Evolutionary conservation across 2,329 filamentous ascomycete genomes (phyloP).

Genomic region (Talaromyces sp.): DNA sequence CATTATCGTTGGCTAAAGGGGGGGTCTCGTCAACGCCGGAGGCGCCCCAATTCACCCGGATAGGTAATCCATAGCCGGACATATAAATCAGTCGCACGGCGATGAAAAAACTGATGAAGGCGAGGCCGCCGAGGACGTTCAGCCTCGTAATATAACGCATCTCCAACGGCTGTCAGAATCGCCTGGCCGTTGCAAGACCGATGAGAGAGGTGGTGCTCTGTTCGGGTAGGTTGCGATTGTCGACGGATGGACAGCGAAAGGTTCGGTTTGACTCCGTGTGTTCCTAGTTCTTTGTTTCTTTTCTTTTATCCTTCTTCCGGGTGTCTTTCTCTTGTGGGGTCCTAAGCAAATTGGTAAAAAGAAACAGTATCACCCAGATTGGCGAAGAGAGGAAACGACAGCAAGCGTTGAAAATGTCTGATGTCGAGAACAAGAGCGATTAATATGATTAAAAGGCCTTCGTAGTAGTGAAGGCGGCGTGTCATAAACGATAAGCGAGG

Average conservation of each 20-base stretch:
- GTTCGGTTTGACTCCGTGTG: background rate
- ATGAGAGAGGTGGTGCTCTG: background rate
- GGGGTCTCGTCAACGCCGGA: conserved; percentile 16
- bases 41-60: background rate
- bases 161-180: background rate
- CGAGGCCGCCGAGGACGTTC: conserved; percentile 4
- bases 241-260: background rate
- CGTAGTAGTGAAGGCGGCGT: background rate
- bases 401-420: background rate
- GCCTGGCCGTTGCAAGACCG: background rate
- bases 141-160: conserved; percentile 8
- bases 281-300: background rate
- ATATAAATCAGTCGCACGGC: conserved; percentile 7
- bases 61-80: background rate
- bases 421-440: background rate
- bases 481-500: background rate
- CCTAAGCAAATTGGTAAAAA: background rate
- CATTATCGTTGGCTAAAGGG: conserved; percentile 15
- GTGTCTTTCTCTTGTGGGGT: background rate
- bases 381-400: background rate
- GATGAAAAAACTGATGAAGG: conserved; percentile 5
- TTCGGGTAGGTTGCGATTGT: background rate
- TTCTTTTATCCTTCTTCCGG: background rate
- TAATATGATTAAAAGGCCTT: background rate
- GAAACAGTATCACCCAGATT: background rate